Conservation (phyloP, 768 basidiomycete genomes). For the Lanmaoa pseudosensibilis region DNA sequence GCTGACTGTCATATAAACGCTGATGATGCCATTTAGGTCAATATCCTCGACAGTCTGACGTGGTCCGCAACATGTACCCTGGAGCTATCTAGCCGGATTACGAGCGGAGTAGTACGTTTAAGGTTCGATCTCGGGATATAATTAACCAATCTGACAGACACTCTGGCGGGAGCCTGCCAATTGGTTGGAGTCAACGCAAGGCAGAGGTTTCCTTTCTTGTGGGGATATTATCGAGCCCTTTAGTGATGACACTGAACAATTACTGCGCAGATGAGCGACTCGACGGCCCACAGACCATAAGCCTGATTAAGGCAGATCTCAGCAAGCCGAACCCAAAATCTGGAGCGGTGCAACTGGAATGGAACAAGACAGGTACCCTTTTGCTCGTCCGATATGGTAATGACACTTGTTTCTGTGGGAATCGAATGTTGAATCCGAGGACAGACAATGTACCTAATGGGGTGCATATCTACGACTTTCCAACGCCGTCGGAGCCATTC, state of each 20-base stretch:
- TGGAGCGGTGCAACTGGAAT: constrained; percentile 72
- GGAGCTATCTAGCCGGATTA: constrained; percentile 59
- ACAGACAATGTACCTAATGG: constrained; percentile 63
- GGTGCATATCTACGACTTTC: constrained; percentile 73
- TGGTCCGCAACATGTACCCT: constrained; percentile 70
- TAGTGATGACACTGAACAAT: not conserved
- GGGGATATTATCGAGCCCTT: constrained; percentile 17
- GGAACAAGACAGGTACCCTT: constrained; percentile 75
- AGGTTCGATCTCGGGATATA: not conserved
- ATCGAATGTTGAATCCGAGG: not conserved
- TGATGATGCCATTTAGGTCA: constrained; percentile 46
- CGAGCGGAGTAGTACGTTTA: constrained; percentile 53
- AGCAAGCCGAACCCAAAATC: constrained; percentile 65
- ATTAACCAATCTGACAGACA: constrained; percentile 43
- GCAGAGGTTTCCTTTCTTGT: constrained; percentile 89
- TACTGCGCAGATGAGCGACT: constrained; percentile 58
- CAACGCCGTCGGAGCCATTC: constrained; percentile 56
- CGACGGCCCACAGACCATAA: constrained; percentile 54
- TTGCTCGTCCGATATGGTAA: constrained; percentile 75
- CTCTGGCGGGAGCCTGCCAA: constrained; percentile 84
- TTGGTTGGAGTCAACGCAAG: constrained; percentile 83
- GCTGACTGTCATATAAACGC: not conserved
- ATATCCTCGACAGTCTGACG: constrained; percentile 71
- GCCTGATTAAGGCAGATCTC: constrained; percentile 51
- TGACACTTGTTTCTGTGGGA: constrained; percentile 8